These are phyloP conservation scores for Spathaspora passalidarum DNA, from an alignment of 805 yeast species.

Conservation along the genomic window DNA sequence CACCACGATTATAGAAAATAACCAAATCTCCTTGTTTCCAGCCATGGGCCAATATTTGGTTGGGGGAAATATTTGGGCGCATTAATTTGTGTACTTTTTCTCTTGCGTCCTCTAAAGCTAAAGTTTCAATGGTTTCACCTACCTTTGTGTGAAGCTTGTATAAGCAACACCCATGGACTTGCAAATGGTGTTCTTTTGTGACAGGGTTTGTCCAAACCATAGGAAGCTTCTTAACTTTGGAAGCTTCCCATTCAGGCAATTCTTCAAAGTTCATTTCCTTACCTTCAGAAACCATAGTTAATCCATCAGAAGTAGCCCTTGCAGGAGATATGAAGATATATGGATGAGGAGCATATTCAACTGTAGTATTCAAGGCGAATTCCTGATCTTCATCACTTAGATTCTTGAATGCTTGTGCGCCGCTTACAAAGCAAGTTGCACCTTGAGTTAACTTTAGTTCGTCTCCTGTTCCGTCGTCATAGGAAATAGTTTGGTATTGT, in stretches of 20 bases:
- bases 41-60: slow-evolving; percentile 71
- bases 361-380: slow-evolving; percentile 72
- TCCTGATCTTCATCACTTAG: slow-evolving; percentile 69
- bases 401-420: slow-evolving; percentile 70
- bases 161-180: slow-evolving; percentile 87
- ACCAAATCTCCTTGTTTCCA: slow-evolving; percentile 86
- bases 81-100: slow-evolving; percentile 65
- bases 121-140: slow-evolving; percentile 46
- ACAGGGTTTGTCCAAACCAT: slow-evolving; percentile 92
- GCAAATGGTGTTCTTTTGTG: slow-evolving; percentile 78
- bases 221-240: slow-evolving; percentile 74
- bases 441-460: slow-evolving; percentile 70
- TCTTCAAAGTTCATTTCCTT: slow-evolving; percentile 64
- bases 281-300: slow-evolving; percentile 80
- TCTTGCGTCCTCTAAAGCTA: slow-evolving; percentile 73
- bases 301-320: slow-evolving; percentile 79
- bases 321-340: slow-evolving; percentile 81
- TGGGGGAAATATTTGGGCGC: slow-evolving; percentile 83
- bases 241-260: slow-evolving; percentile 80
- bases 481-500: slow-evolving; percentile 62
- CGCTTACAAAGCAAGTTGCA: slow-evolving; percentile 86
- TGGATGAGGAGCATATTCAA: slow-evolving; percentile 90
- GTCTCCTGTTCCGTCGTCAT: slow-evolving; percentile 53
- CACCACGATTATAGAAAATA: slow-evolving; percentile 84
- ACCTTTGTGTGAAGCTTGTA: slow-evolving; percentile 54